Evolutionary conservation across 176 grass and related monocot species (phyloP), one percentile per base, ranked within the genome.

Genomic region (Carex parvula): DNA sequence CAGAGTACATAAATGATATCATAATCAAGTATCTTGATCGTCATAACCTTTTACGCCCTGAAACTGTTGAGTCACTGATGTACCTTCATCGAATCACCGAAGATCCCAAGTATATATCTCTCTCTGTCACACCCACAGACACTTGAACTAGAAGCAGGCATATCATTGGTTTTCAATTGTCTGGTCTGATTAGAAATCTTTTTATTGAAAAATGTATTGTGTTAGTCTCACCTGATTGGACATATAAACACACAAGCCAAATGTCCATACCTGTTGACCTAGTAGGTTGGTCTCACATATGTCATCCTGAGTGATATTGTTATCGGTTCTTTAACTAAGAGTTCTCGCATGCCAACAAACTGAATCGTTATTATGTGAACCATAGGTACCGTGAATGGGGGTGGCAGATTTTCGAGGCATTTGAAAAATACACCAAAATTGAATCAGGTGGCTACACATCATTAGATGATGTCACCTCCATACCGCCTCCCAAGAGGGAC

Each of bases 61-160:
- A 98, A 91, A 98, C 96, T 48, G 88, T 98, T 70, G 96, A 98
- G 86, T 98, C 95, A 59, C 87, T 94, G 57, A 94, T 98, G 90
- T 89, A 94, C 90, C 84, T 98, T 82, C 50, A 94, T 70, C 89
- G 92, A 84, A 92, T 98, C 58, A 98, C 93, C 52, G 96, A 92
- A 85, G 93, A 98, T 83, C 83, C 91, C 41, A 98, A 95, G 93
- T 98, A 91, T 85, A 82, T 60, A 82, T 81, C 58, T 63, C 8
- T 20, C 29, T 58, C 18, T 39, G 2, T 46, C 52, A 56, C 73
- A 32, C 24, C 16, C 73, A 77, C 46, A 54, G 46, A 29, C 21
- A 77, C 50, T 9, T 24, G 2, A 21, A 10, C 60, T 30, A 32
- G 48, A 48, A 16, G 22, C 70, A 26, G 46, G 29, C 12, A 75